Evolutionary conservation across 2,329 filamentous ascomycete species (phyloP).

Genomic region (Fusarium incarnatum): DNA sequence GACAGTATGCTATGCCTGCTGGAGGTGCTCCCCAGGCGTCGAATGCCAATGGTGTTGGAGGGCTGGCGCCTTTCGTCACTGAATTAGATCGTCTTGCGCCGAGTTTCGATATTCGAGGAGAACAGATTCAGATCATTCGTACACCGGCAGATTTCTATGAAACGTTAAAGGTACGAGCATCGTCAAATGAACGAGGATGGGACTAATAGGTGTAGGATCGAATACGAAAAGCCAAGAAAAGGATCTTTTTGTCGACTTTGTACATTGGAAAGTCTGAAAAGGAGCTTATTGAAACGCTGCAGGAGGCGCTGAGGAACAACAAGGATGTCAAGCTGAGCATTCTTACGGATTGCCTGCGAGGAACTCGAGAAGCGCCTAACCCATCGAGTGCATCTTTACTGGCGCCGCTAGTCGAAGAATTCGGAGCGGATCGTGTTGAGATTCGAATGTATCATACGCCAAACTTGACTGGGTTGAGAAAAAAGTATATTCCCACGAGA

Average conservation of each 20-base stretch:
- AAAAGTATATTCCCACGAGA: conserved; percentile 84
- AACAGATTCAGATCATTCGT: conserved; percentile 81
- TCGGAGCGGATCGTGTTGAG: conserved; percentile 86
- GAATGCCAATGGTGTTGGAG: conserved; percentile 47
- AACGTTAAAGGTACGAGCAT: conserved; percentile 77
- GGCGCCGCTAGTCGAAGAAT: conserved; percentile 83
- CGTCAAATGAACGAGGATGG: neutral
- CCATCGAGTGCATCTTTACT: conserved; percentile 90
- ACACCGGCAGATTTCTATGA: conserved; percentile 92
- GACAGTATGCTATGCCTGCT: conserved; percentile 55
- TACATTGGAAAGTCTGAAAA: conserved; percentile 95
- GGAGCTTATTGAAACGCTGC: conserved; percentile 85
- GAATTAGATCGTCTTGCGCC: conserved; percentile 92
- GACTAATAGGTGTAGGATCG: conserved; percentile 67
- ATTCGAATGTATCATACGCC: conserved; percentile 98
- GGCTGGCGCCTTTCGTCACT: conserved; percentile 66
- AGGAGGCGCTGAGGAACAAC: conserved; percentile 78
- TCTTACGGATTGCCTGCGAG: conserved; percentile 89
- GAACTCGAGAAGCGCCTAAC: conserved; percentile 88
- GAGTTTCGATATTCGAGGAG: conserved; percentile 86
- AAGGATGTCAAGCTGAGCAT: conserved; percentile 85
- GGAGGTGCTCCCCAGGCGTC: conserved; percentile 44
- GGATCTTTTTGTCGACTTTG: conserved; percentile 93
- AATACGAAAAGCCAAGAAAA: conserved; percentile 80
- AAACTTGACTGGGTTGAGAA: conserved; percentile 88